A percentile compares a stretch with the other conserved stretches of the same genome.
Conservation (phyloP, 2,329 filamentous ascomycete species). For the Dactylellina sp. region DNA sequence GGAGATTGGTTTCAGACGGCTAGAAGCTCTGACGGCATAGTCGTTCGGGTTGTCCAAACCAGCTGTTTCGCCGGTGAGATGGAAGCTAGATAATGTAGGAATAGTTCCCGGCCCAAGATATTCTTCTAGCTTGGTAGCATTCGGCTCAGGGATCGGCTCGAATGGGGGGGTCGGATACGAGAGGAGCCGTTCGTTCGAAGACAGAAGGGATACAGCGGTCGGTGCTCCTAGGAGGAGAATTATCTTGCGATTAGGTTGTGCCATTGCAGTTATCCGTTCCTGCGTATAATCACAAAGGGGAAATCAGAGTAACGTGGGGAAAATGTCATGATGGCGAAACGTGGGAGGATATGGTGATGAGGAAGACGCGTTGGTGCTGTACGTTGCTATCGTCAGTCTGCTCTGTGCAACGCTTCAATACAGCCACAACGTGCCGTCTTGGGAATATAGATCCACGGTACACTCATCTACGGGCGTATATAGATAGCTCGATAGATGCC, state of each 20-base stretch:
- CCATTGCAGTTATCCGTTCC: conserved; percentile 12
- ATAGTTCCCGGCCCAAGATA: conserved; percentile 28
- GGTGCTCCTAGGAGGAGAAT: conserved; percentile 38
- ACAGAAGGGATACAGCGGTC: conserved; percentile 8
- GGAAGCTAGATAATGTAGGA: conserved; percentile 27
- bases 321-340: not conserved
- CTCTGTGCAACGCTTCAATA: too few relatives aligned
- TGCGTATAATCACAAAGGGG: too few relatives aligned
- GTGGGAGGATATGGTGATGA: not conserved
- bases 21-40: conserved; percentile 3
- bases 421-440: too few relatives aligned
- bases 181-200: conserved; percentile 27
- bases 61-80: conserved; percentile 1
- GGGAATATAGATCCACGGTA: too few relatives aligned
- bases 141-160: conserved; percentile 19
- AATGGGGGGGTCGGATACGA: conserved; percentile 35
- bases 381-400: too few relatives aligned
- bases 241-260: conserved; percentile 9
- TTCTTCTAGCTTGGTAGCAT: conserved; percentile 23
- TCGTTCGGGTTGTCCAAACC: not conserved
- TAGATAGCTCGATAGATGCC: too few relatives aligned
- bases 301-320: not conserved
- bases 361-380: too few relatives aligned
- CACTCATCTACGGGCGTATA: too few relatives aligned
- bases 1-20: conserved; percentile 22